A percentile compares a stretch with the other conserved stretches of the same genome.
Conservation (phyloP, 176 grass and related monocot genomes). For the Guadua angustifolia region DNA sequence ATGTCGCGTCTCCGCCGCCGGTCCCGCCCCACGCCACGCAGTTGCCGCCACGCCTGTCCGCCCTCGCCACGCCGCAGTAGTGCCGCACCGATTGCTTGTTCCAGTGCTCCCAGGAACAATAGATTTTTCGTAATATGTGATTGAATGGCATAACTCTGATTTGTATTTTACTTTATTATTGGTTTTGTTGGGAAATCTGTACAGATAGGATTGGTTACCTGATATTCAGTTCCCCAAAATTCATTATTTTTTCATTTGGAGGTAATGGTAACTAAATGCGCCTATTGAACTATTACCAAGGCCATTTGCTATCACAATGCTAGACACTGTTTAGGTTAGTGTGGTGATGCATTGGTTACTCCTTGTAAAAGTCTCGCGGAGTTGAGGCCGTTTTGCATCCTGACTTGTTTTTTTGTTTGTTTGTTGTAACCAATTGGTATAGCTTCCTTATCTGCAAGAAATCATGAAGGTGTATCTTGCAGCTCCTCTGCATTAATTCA, state of each 20-base stretch:
- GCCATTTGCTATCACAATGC: not conserved
- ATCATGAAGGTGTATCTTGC: not conserved
- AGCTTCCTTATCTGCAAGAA: not conserved
- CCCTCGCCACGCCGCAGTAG: too few relatives aligned
- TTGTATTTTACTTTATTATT: not conserved
- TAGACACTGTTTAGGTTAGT: not conserved
- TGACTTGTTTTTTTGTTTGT: not conserved
- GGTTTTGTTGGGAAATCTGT: not conserved
- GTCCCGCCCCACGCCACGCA: too few relatives aligned
- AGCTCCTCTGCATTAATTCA: not conserved
- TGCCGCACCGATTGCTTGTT: too few relatives aligned
- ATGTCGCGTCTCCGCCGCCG: too few relatives aligned
- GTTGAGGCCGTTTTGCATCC: not conserved
- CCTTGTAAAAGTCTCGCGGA: conserved; percentile 14
- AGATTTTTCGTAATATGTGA: not conserved
- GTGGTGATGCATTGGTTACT: not conserved
- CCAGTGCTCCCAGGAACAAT: not conserved
- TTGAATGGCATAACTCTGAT: not conserved
- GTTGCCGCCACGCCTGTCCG: too few relatives aligned
- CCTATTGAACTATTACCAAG: not conserved
- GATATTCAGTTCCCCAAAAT: too few relatives aligned
- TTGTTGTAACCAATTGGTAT: not conserved
- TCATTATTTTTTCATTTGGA: not conserved
- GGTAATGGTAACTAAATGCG: not conserved
- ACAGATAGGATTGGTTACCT: not conserved